Conservation (phyloP, 441 rosid species). For the Manihot esculenta region DNA sequence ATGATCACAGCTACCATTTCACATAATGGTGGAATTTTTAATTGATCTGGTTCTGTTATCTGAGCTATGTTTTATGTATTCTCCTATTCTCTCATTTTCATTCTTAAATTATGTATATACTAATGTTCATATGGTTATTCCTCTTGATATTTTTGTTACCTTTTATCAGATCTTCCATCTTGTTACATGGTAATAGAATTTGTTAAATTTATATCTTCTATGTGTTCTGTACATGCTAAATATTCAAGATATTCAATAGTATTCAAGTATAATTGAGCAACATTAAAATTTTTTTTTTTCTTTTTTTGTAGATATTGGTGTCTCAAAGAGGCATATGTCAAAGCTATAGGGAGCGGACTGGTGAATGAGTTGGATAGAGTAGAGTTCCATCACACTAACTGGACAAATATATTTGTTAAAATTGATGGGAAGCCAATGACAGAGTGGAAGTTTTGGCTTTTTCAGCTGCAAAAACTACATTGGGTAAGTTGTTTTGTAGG, state of each 20-base stretch:
- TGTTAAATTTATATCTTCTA: neutral
- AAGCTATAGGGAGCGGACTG: conserved; percentile 63
- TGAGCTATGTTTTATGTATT: neutral
- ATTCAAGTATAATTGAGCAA: neutral
- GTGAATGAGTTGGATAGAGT: conserved; percentile 44
- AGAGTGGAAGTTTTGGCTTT: conserved; percentile 62
- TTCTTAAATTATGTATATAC: neutral
- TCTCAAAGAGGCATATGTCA: conserved; percentile 75
- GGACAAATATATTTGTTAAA: conserved; percentile 46
- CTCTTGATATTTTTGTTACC: neutral
- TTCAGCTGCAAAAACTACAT: conserved; percentile 40
- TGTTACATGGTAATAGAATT: neutral
- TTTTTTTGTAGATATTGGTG: conserved; percentile 55
- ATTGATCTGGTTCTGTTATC: neutral
- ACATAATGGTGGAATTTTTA: neutral
- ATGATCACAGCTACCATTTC: neutral
- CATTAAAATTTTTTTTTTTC: neutral
- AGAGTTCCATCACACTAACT: conserved; percentile 56
- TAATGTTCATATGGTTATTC: neutral
- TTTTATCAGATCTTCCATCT: neutral
- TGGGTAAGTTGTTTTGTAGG: conserved; percentile 33
- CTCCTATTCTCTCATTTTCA: no score
- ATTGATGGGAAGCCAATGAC: conserved; percentile 35
- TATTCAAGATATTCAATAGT: neutral
- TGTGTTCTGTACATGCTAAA: neutral